Evolutionary conservation across 352 stramenopile genomes (phyloP), one percentile per base, ranked within the genome.

Genomic region (Pythium volutum): DNA sequence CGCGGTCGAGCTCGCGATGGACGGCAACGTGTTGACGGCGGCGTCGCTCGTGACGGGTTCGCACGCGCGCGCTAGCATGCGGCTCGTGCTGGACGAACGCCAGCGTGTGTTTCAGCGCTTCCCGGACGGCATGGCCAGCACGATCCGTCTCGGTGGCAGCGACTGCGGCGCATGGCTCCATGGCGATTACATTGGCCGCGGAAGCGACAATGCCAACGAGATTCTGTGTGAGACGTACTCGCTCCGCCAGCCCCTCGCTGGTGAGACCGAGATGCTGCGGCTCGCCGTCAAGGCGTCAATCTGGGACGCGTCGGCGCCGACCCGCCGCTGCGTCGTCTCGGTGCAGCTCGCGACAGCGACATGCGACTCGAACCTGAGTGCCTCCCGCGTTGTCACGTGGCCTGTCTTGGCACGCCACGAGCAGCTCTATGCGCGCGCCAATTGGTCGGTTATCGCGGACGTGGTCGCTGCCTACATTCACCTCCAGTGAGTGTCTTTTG

Each of bases 101-200:
- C 46, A 65, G 29, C 71, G 67, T n/a, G 55, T 73, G 38, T 78
- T 75, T 43, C 63, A 58, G 10, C 60, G 58, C 34, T 67, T 72
- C 20, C 71, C 68, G 0, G 61, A 69, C 33, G 71, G 69, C n/a
- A 31, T 68, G 14, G 60, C 64, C 25, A 69, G 60, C 14, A 74
- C 58, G 43, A 52, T 59, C 53, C 57, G 55, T 42, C 41, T 48
- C 6, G 52, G 52, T 15, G 52, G 38, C 11, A 34, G 50, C 31
- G 42, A 62, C 38, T 18, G 31, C 20, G 36, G 53, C 29, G 49
- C 55, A 1, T 62, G 54, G 62, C 41, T 61, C 49, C 62, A 69
- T 36, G 68, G 68, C 11, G 68, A 75, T 52, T 75, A 75, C 45
- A 50, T 69, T 31, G 66, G 59, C 27, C 39, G 57, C 31, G 43